phyloP scores from a whole-genome alignment of 768 basidiomycete species.

The Lactarius vividus region DNA sequence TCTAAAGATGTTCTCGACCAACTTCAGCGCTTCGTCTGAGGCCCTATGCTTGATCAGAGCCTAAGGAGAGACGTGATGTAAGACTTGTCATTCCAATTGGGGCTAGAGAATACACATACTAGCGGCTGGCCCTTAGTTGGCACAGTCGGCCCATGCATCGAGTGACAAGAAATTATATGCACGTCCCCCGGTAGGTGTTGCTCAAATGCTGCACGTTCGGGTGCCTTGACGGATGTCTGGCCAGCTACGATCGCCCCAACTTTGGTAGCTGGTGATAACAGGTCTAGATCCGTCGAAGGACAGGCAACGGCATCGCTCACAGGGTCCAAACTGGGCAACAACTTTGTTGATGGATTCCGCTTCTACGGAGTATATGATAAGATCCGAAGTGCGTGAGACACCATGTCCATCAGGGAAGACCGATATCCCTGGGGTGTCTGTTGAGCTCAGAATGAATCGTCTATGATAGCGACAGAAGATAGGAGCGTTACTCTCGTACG shows the following conservation, averaged over 20 bases:
- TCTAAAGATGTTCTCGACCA: slow-evolving; percentile 81
- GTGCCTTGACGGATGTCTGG: slow-evolving; percentile 96
- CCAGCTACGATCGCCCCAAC: slow-evolving; percentile 89
- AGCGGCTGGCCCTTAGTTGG: slow-evolving; percentile 87
- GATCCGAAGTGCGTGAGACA: slow-evolving; percentile 87
- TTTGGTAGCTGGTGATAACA: slow-evolving; percentile 69
- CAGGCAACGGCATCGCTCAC: slow-evolving; percentile 44
- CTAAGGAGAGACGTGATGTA: slow-evolving; percentile 40
- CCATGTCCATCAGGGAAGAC: slow-evolving; percentile 79
- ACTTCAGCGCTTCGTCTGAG: slow-evolving; percentile 59
- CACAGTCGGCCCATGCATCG: slow-evolving; percentile 90
- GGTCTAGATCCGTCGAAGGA: neutral
- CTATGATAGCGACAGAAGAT: neutral
- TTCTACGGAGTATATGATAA: slow-evolving; percentile 94
- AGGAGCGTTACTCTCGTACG: slow-evolving; percentile 54
- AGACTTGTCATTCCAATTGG: neutral
- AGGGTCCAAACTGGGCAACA: slow-evolving; percentile 90
- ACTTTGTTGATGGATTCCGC: slow-evolving; percentile 82
- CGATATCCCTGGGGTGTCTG: slow-evolving; percentile 59
- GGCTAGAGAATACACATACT: slow-evolving; percentile 43
- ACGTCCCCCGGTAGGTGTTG: slow-evolving; percentile 81
- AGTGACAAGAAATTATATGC: slow-evolving; percentile 90
- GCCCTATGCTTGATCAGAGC: slow-evolving; percentile 87
- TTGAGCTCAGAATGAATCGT: neutral
- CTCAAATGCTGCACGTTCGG: slow-evolving; percentile 89